phyloP scores from a whole-genome alignment of 192 early-diverging fungal genomes.

The Backusella tarrabulga region DNA sequence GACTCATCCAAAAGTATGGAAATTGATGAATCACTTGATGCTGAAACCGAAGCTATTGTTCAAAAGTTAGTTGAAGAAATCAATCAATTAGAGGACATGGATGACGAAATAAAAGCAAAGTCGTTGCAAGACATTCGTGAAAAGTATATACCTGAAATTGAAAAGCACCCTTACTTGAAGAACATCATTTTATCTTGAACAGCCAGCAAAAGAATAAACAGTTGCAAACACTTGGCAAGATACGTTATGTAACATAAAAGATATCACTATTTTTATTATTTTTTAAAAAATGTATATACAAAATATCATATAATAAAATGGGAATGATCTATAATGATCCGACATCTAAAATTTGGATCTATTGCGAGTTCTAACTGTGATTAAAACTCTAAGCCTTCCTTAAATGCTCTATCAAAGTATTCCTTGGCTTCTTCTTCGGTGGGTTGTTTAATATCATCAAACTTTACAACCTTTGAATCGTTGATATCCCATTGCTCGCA shows the following conservation, averaged over 20 bases:
- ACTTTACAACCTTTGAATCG: background rate
- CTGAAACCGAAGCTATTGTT: conserved; percentile 33
- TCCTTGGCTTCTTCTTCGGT: background rate
- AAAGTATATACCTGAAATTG: conserved; percentile 58
- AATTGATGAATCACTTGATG: conserved; percentile 10
- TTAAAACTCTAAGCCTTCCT: background rate
- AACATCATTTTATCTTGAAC: background rate
- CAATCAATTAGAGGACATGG: conserved; percentile 33
- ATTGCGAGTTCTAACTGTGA: no score
- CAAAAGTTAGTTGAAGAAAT: conserved; percentile 49
- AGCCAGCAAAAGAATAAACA: background rate
- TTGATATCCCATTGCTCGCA: background rate
- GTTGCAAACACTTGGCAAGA: background rate
- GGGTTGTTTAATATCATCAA: background rate
- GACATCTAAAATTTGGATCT: no score
- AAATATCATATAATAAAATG: no score
- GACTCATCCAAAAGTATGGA: background rate
- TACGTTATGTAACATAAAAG: background rate
- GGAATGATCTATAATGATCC: no score
- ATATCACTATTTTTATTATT: background rate
- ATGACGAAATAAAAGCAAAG: conserved; percentile 32
- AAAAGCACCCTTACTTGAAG: conserved; percentile 59
- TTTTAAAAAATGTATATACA: background rate
- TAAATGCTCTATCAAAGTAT: background rate
- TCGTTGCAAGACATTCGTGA: conserved; percentile 43